Evolutionary conservation across 805 yeast genomes (phyloP), one percentile per base, ranked within the genome.

Genomic region (Schwanniomyces pseudopolymorphus): DNA sequence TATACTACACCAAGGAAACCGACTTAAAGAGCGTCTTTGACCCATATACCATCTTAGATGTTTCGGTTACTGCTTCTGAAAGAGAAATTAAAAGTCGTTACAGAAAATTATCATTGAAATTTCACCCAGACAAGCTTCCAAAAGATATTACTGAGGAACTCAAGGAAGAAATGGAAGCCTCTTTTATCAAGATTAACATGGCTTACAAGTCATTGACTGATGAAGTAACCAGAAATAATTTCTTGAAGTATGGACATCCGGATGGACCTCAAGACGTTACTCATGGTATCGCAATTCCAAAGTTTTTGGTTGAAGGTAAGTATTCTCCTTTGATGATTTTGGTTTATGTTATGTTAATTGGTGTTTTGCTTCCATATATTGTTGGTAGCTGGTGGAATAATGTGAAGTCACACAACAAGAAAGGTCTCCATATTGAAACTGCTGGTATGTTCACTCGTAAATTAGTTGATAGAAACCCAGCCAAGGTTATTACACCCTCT

Each of bases 151-250:
- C 83, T 17, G 82, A 78, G 22, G 79, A 73, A 33, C 88, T 74
- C 52, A 77, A 74, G 54, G 66, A 68, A 35, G 78, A 70, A 21
- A 72, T 87, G 66, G 97, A 92, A 67, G 82, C 84, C 45, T 79
- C 79, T 36, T 94, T 81, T 65, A 92, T 91, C 33, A 76, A 81
- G 55, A 87, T 94, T 57, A 85, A 88, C 48, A 87, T 88, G 67
- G 99, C 99, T 21, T 90, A 95, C 70, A 87, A 90, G 67, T 89
- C 99, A 0, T 78, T 94, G 53, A 95, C 99, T 11, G 98, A 94
- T 67, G 97, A 89, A 55, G 78, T 75, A 9, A 83, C 88, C 3
- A 86, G 82, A 57, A 88, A 87, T 56, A 94, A 94, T 63, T 90
- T 80, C 64, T 72, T 85, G 57, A 84, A 81, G 56, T 94, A 85